Percentiles rank a stretch among this genome's conserved stretches.
Evolutionary conservation across 2,329 filamentous ascomycete species (phyloP).

Genomic region (Phaeosphaeria sp.): DNA sequence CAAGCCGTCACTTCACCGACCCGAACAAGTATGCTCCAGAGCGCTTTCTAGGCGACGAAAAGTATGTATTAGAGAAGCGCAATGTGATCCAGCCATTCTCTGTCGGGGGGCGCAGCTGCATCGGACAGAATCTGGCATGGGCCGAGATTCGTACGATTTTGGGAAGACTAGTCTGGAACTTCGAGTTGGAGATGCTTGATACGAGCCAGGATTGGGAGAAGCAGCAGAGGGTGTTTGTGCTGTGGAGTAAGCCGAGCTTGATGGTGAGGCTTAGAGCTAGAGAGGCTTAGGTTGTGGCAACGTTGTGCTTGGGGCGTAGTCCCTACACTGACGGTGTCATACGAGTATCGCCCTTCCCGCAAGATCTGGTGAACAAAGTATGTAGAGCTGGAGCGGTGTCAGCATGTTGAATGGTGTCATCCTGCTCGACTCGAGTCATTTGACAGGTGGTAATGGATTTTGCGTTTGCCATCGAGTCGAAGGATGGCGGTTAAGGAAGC

Average conservation of each 20-base stretch:
- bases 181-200: slow-evolving; percentile 39
- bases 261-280: slow-evolving; percentile 20
- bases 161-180: slow-evolving; percentile 43
- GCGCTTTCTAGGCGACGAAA: slow-evolving; percentile 16
- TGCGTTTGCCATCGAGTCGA: no score
- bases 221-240: slow-evolving; percentile 37
- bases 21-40: slow-evolving; percentile 21
- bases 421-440: no score
- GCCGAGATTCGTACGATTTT: slow-evolving; percentile 46
- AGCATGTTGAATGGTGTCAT: no score
- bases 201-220: slow-evolving; percentile 20
- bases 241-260: slow-evolving; percentile 38
- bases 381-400: no score
- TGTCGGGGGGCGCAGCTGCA: slow-evolving; percentile 25
- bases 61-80: slow-evolving; percentile 36
- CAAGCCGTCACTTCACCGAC: slow-evolving; percentile 17
- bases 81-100: slow-evolving; percentile 32
- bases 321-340: no score
- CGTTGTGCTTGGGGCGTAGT: background rate
- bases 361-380: no score
- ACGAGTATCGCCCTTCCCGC: no score
- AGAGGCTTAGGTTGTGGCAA: background rate
- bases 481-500: no score
- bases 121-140: slow-evolving; percentile 30
- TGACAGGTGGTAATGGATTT: no score